A percentile compares a stretch with the other conserved stretches of the same genome.
phyloP scores from a whole-genome alignment of 208 protist species.

The Acanthamoeba polyphaga region DNA sequence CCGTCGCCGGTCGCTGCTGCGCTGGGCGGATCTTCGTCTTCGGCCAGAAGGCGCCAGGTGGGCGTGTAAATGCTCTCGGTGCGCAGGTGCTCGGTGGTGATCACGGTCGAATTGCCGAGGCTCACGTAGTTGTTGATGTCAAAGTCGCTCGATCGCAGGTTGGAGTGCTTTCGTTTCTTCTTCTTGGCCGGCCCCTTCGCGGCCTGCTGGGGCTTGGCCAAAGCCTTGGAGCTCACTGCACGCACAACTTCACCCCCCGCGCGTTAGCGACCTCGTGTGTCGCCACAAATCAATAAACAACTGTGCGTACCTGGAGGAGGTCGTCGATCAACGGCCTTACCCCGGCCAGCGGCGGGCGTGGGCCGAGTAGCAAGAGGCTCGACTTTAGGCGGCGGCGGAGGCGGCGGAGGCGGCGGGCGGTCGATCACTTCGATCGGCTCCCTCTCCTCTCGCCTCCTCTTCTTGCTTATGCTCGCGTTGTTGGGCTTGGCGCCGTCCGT shows the following conservation, averaged over 20 bases:
- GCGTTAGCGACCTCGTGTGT: too few species aligned
- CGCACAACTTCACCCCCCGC: too few species aligned
- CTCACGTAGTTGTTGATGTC: constrained; percentile 53
- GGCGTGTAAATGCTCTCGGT: constrained; percentile 3
- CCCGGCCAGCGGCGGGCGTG: too few species aligned
- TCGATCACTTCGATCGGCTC: too few species aligned
- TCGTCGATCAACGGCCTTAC: too few species aligned
- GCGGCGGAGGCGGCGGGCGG: too few species aligned
- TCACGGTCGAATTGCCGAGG: not conserved
- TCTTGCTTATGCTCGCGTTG: not conserved
- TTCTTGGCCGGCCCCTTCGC: not conserved
- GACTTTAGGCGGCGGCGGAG: too few species aligned
- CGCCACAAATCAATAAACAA: too few species aligned
- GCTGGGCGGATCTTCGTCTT: not conserved
- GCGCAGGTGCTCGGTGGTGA: not conserved
- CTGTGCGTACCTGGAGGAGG: too few species aligned
- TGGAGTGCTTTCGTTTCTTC: not conserved
- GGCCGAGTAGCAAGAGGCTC: too few species aligned
- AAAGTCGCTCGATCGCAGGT: constrained; percentile 24
- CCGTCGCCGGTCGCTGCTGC: not conserved
- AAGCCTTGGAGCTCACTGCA: too few species aligned
- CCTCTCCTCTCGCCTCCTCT: not conserved
- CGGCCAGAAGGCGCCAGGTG: not conserved
- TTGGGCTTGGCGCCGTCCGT: not conserved
- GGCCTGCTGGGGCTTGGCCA: not conserved